Evolutionary conservation across 495 filamentous ascomycete genomes (phyloP), one percentile per base, ranked within the genome.

Genomic region (Articulospora tetracladia): DNA sequence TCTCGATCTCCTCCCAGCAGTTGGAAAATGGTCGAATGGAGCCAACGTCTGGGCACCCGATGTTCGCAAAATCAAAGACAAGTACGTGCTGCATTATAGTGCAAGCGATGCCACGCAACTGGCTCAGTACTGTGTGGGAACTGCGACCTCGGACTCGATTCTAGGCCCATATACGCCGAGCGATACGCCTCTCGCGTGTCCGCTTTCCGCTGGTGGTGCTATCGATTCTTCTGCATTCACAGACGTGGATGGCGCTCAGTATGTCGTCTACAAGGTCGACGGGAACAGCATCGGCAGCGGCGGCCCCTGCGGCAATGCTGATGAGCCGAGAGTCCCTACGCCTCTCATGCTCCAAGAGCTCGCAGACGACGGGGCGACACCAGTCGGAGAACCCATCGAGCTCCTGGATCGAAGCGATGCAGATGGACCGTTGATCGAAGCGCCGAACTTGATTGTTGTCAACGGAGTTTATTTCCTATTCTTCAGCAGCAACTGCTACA

Each of bases 351-450:
- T 87, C 17, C 85, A 88, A 63, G 70, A 79, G 59, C 76, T 87
- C 3, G 69, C 63, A 20, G 55, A 57, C 1, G 80, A 88, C 59
- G 86, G 78, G 0, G 62, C 79, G 25, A 84, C 79, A 1, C 70
- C 69, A 3, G 62, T 81, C 23, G 86, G 82, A 15, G 70, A 76
- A 23, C 63, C 81, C 0, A 73, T 83, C 26, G 62, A 76, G 67
- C 73, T 89, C 15, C 70, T 88, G 12, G 80, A 84, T 60, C 79
- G 85, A 22, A 74, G 66, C 7, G 74, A 77, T 28, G 67, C 61
- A 20, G 86, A 87, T 64, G 84, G 83, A 0, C 82, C 82, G 4
- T 69, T 87, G 0, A 78, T 88, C 15, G 85, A 89, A 69, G 86
- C 84, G 17, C 86, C 85, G 1, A 74, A 74, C 24, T 58, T 88